Evolutionary conservation across 352 stramenopile genomes (phyloP).

Genomic region (Phytopythium boreale): DNA sequence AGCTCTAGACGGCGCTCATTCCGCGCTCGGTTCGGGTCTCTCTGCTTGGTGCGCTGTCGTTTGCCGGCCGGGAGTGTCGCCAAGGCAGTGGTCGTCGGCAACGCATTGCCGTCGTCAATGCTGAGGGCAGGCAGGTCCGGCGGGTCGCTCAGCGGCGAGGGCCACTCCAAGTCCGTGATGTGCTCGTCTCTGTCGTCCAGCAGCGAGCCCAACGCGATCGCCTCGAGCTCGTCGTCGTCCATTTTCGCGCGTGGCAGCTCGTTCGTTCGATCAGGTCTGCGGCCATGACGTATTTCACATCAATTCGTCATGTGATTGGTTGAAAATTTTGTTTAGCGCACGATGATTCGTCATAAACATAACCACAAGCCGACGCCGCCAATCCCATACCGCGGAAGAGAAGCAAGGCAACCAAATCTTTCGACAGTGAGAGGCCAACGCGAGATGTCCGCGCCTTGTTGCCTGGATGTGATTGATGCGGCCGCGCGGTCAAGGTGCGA

Average conservation of each 20-base stretch:
- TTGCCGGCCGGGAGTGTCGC: background rate
- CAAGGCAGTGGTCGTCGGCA: background rate
- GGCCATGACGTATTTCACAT: background rate
- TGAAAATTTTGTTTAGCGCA: background rate
- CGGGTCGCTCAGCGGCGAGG: background rate
- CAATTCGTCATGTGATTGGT: background rate
- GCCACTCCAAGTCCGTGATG: background rate
- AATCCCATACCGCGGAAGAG: no score
- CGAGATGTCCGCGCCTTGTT: no score
- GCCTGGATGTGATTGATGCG: no score
- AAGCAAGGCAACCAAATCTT: no score
- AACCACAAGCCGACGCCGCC: no score
- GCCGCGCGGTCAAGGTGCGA: no score
- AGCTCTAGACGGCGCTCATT: conserved; percentile 62
- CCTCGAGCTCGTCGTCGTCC: background rate
- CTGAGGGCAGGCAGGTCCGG: background rate
- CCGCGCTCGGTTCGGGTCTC: conserved; percentile 51
- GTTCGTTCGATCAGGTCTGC: background rate
- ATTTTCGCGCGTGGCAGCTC: background rate
- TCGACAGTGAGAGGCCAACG: no score
- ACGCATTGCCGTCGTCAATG: background rate
- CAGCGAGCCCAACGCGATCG: background rate
- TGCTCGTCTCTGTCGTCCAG: background rate
- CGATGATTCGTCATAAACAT: background rate
- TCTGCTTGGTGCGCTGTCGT: background rate